Evolutionary conservation across 208 protist species (phyloP).

Genomic region (Leishmania lainsoni): DNA sequence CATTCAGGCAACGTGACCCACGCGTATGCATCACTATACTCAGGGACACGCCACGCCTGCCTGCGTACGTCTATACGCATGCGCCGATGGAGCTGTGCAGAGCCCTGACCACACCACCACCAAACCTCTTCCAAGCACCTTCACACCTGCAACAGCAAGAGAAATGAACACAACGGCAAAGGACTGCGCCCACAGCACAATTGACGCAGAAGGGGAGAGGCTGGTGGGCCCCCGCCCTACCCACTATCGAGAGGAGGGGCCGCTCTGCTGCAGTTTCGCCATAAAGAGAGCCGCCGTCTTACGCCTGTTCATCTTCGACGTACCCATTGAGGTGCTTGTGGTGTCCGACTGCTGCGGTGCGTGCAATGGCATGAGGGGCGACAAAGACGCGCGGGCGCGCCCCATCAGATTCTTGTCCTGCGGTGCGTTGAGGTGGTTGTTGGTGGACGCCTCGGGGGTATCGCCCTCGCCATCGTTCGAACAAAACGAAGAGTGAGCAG

Average conservation of each 20-base stretch:
- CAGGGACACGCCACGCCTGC: no score
- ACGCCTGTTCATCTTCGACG: constrained; percentile 12
- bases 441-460: neutral
- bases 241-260: neutral
- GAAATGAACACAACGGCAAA: neutral
- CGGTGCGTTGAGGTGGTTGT: neutral
- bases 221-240: no score
- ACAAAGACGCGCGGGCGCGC: neutral
- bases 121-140: neutral
- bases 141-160: neutral
- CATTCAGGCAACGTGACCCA: neutral
- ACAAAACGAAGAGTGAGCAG: constrained; percentile 7
- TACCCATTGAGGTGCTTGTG: neutral
- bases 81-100: neutral
- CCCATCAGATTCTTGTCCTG: neutral
- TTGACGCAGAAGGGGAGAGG: neutral
- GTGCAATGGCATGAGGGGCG: neutral
- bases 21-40: neutral
- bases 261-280: constrained; percentile 19
- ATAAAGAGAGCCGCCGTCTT: constrained; percentile 34
- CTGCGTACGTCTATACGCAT: no score
- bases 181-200: neutral
- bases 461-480: constrained; percentile 11
- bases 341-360: neutral
- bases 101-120: neutral